Evolutionary conservation across 768 basidiomycete genomes (phyloP).

Genomic region (Mycena vitilis): DNA sequence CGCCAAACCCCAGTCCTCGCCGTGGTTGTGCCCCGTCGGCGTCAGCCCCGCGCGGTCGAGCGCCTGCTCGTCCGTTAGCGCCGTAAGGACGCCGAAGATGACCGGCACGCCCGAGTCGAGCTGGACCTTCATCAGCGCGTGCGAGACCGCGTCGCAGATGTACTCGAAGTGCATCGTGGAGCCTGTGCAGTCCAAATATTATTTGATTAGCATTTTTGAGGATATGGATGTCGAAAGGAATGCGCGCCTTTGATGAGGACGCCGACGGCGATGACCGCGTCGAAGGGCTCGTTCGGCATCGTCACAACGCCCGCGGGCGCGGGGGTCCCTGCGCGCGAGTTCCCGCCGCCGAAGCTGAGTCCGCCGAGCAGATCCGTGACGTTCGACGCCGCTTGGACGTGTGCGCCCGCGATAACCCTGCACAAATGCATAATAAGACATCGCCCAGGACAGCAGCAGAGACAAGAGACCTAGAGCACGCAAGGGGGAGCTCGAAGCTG

Average conservation of each 20-base stretch:
- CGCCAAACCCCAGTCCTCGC: constrained; percentile 97
- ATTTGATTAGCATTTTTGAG: too few species aligned
- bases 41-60: constrained; percentile 93
- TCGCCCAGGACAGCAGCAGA: constrained; percentile 40
- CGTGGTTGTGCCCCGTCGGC: constrained; percentile 93
- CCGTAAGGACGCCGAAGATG: constrained; percentile 96
- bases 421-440: neutral
- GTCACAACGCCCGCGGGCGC: constrained; percentile 49
- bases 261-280: constrained; percentile 97
- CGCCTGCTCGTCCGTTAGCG: constrained; percentile 93
- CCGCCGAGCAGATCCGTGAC: constrained; percentile 86
- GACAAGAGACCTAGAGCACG: constrained; percentile 87
- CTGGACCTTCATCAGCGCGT: constrained; percentile 95
- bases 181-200: constrained; percentile 46
- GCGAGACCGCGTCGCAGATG: constrained; percentile 93
- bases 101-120: constrained; percentile 94
- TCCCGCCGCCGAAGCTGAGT: constrained; percentile 55
- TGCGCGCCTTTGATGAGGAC: constrained; percentile 88
- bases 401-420: constrained; percentile 91
- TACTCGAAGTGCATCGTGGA: constrained; percentile 99
- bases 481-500: constrained; percentile 92
- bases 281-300: constrained; percentile 77
- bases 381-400: constrained; percentile 80
- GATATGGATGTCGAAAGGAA: too few species aligned
- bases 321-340: constrained; percentile 66